Percentiles rank a stretch among this genome's conserved stretches.
Evolutionary conservation across 1,139 yeast genomes (phyloP).

Genomic region (Lodderomyces beijingensis): DNA sequence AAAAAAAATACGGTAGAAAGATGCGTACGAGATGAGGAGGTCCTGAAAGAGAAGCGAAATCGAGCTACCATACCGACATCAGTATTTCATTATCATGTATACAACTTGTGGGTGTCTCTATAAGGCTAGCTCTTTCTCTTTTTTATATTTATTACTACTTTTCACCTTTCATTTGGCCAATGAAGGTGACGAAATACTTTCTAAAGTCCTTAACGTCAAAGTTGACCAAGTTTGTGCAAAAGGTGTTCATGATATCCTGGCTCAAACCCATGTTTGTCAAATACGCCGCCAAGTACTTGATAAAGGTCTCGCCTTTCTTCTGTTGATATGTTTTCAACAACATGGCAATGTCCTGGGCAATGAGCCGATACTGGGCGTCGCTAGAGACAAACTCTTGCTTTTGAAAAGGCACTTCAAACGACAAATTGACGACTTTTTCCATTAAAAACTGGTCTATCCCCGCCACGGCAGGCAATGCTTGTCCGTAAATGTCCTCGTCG

Average conservation of each 20-base stretch:
- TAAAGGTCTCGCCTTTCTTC: constrained; percentile 35
- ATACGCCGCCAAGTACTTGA: constrained; percentile 49
- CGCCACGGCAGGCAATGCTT: constrained; percentile 53
- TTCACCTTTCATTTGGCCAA: constrained; percentile 39
- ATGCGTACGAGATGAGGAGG: constrained; percentile 3
- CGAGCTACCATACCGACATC: too few species aligned
- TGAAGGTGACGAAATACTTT: constrained; percentile 59
- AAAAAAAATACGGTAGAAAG: constrained; percentile 5
- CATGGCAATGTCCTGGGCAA: constrained; percentile 71
- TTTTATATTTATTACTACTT: constrained; percentile 2
- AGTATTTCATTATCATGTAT: neutral
- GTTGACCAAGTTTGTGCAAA: constrained; percentile 52
- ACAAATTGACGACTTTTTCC: constrained; percentile 61
- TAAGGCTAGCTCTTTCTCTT: neutral
- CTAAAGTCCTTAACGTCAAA: constrained; percentile 57
- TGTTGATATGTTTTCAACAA: constrained; percentile 62
- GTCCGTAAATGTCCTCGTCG: constrained; percentile 47
- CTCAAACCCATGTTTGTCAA: constrained; percentile 61
- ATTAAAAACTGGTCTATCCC: constrained; percentile 70
- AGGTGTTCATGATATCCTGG: constrained; percentile 48
- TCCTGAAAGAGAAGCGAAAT: neutral
- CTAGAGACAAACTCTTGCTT: constrained; percentile 58
- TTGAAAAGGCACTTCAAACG: constrained; percentile 78
- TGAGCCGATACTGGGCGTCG: constrained; percentile 74
- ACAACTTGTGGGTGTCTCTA: too few species aligned